Percentiles rank a stretch among this genome's conserved stretches.
phyloP scores from a whole-genome alignment of 306 rosid species.

The Quercus suber region DNA sequence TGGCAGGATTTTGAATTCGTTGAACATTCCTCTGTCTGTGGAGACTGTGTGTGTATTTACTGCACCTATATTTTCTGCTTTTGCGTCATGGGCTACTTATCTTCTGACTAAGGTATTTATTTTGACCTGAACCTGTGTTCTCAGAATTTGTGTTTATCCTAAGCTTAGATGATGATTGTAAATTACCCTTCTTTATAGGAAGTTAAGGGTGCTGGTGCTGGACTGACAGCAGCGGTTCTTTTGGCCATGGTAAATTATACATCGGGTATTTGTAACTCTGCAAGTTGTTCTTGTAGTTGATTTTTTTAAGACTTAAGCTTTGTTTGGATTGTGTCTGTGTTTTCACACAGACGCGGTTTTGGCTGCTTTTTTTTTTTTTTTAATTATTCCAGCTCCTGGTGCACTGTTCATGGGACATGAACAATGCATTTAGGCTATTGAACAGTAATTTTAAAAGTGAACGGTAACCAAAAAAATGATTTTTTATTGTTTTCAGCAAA shows the following conservation, averaged over 20 bases:
- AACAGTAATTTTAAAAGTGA: too few species aligned
- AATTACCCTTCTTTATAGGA: slow-evolving; percentile 51
- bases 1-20: slow-evolving; percentile 72
- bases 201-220: slow-evolving; percentile 96
- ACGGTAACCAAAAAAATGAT: too few species aligned
- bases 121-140: slow-evolving; percentile 6
- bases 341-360: too few species aligned
- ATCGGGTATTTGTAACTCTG: slow-evolving; percentile 24
- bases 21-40: slow-evolving; percentile 94
- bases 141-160: neutral
- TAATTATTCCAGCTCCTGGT: too few species aligned
- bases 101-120: slow-evolving; percentile 76
- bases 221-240: slow-evolving; percentile 89
- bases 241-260: slow-evolving; percentile 80
- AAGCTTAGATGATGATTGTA: slow-evolving; percentile 21
- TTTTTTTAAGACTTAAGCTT: neutral
- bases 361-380: too few species aligned
- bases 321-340: too few species aligned
- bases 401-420: too few species aligned
- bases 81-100: slow-evolving; percentile 95
- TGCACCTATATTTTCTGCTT: slow-evolving; percentile 96
- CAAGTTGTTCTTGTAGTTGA: neutral
- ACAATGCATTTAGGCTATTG: too few species aligned
- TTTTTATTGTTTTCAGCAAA: too few species aligned
- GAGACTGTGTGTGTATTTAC: slow-evolving; percentile 99